These are phyloP conservation scores for Cubamyces sp. DNA, from an alignment of 768 basidiomycete genomes.

Conservation along the genomic window DNA sequence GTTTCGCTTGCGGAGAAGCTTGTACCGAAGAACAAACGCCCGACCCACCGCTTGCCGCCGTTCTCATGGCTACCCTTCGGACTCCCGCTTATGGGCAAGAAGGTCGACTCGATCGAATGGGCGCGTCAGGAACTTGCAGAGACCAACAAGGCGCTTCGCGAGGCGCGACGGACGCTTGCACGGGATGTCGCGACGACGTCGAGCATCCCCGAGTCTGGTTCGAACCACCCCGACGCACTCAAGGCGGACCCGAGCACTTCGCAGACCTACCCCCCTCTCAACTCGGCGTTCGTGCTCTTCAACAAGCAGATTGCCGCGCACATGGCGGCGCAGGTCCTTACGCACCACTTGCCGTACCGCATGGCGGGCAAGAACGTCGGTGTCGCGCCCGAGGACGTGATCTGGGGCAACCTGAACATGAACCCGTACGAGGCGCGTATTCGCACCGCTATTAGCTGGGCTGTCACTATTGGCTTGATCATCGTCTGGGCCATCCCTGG, in stretches of 20 bases:
- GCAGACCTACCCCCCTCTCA: constrained; percentile 40
- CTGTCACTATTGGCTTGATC: constrained; percentile 77
- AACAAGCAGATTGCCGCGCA: constrained; percentile 93
- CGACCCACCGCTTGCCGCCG: constrained; percentile 69
- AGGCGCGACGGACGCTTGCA: constrained; percentile 35
- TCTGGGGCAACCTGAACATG: constrained; percentile 88
- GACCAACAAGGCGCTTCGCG: constrained; percentile 28
- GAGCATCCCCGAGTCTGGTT: constrained; percentile 25
- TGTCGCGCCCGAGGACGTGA: constrained; percentile 85
- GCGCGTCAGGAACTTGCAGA: constrained; percentile 72
- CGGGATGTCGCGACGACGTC: constrained; percentile 33
- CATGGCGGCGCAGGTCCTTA: constrained; percentile 73
- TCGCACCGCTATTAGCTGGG: constrained; percentile 59
- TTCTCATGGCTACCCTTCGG: constrained; percentile 56
- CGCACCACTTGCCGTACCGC: constrained; percentile 80
- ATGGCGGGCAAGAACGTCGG: constrained; percentile 83
- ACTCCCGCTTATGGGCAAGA: constrained; percentile 73
- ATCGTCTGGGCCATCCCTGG: constrained; percentile 88
- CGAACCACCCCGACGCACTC: constrained; percentile 32
- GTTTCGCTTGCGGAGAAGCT: constrained; percentile 41
- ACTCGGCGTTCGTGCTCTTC: constrained; percentile 88
- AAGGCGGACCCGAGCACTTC: constrained; percentile 28
- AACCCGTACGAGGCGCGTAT: constrained; percentile 77
- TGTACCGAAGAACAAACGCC: constrained; percentile 75
- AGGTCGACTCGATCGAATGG: constrained; percentile 96